Evolutionary conservation across 495 filamentous ascomycete genomes (phyloP), one percentile per base, ranked within the genome.

Genomic region (Podospora pseudopauciseta): DNA sequence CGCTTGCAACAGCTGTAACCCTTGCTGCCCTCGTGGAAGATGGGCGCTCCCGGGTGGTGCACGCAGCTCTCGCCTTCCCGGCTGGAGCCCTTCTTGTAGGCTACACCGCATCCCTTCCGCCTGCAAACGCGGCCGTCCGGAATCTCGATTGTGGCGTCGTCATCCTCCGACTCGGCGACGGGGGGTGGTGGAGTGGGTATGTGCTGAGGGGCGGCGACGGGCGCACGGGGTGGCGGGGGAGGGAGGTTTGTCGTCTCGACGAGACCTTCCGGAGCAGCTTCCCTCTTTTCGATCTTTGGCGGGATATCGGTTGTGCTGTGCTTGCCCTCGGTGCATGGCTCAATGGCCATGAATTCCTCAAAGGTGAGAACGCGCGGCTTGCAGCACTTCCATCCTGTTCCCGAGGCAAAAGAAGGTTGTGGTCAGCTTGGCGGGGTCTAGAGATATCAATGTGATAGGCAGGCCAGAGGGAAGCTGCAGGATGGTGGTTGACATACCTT

Each of bases 1-100:
- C 91, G 83, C 86, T 98, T 98, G 82, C 95, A 99, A 84, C 95
- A 99, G 28, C 87, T 92, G 85, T 94, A 99, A 9, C 95, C 95
- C 82, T 99, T 99, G 78, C 89, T 94, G 26, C 94, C 95, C 82
- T 99, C 95, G 78, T 99, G 95, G 80, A 99, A 99, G 69, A 98
- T 87, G 28, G 94, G 91, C 6, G 81, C 85, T 28, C 94, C 94
- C 5, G 94, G 92, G 79, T 97, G 94, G 73, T 93, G 89, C 20
- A 90, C 83, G 73, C 94, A 97, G 65, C 86, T 85, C 82, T 95
- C 92, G n/a, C 82, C 87, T 23, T 92, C 88, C 58, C 92, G 79
- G 54, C 80, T 79, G 32, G 80, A 73, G 2, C 82, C 85, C 26
- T 86, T 84, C 60, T 83, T 82, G 73, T 93, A 97, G 53, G 72